These are phyloP conservation scores for Plasmodium chabaudi DNA, from an alignment of 169 alveolate genomes.

Conservation along the genomic window DNA sequence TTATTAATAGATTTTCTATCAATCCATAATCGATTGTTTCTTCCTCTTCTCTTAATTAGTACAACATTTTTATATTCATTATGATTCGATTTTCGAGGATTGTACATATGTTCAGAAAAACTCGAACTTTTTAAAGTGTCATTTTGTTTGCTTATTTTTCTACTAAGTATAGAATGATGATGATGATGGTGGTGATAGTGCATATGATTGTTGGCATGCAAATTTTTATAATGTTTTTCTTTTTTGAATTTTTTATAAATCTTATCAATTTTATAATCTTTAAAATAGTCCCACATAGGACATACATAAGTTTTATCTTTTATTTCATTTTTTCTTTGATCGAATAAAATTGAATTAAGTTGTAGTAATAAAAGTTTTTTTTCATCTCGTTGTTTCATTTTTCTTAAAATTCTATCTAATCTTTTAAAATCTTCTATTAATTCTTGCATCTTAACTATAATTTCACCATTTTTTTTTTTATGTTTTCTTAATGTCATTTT, in stretches of 20 bases:
- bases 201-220: slow-evolving; percentile 18
- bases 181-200: background rate
- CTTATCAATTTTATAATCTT: slow-evolving; percentile 82
- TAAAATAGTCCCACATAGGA: slow-evolving; percentile 88
- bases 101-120: slow-evolving; percentile 27
- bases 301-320: slow-evolving; percentile 87
- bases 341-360: slow-evolving; percentile 85
- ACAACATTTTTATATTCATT: slow-evolving; percentile 54
- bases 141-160: slow-evolving; percentile 44
- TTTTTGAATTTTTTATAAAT: slow-evolving; percentile 69
- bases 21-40: slow-evolving; percentile 69
- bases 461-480: slow-evolving; percentile 86
- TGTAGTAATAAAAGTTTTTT: slow-evolving; percentile 87
- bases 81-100: slow-evolving; percentile 8
- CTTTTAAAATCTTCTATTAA: slow-evolving; percentile 88
- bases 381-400: slow-evolving; percentile 90
- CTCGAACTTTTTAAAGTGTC: slow-evolving; percentile 2
- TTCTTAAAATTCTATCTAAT: slow-evolving; percentile 84
- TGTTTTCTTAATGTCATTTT: slow-evolving; percentile 90
- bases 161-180: slow-evolving; percentile 23
- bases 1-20: slow-evolving; percentile 28
- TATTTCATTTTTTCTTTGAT: slow-evolving; percentile 87
- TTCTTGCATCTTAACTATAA: slow-evolving; percentile 82
- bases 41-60: slow-evolving; percentile 62
- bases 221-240: slow-evolving; percentile 60